These are phyloP conservation scores for Fusarium sublunatum DNA, from an alignment of 2,329 filamentous ascomycete species.

Conservation along the genomic window DNA sequence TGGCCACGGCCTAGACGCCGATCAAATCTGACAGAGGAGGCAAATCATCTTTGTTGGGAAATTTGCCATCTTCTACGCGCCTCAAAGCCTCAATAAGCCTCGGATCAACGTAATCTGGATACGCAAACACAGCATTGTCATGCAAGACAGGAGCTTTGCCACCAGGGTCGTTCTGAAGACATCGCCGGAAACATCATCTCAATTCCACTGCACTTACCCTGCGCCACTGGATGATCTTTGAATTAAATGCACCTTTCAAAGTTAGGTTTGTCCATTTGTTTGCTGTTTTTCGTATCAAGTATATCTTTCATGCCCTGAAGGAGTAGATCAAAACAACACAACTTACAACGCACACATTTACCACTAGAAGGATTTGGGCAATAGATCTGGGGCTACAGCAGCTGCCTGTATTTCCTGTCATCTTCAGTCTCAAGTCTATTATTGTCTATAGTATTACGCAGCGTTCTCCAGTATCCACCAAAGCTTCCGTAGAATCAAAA, in stretches of 20 bases:
- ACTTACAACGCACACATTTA: no score
- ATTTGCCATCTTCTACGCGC: background rate
- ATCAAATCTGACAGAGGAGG: background rate
- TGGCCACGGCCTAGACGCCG: background rate
- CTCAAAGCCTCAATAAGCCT: background rate
- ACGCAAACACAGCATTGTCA: background rate
- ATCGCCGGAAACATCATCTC: background rate
- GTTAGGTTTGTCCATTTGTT: no score
- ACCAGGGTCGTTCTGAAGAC: background rate
- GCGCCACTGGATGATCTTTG: no score
- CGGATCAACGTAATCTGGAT: background rate
- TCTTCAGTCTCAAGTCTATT: background rate
- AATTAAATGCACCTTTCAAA: no score
- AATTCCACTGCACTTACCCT: no score
- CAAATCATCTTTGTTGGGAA: background rate
- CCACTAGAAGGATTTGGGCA: no score
- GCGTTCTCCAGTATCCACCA: background rate
- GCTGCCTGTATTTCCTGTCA: background rate
- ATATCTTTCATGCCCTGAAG: no score
- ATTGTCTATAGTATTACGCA: constrained; percentile 5
- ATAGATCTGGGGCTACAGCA: no score
- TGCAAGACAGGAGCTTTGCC: background rate
- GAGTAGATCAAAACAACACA: no score
- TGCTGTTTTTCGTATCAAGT: no score
- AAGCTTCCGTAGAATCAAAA: background rate